These are phyloP conservation scores for Blastobotrys ciferrii DNA, from an alignment of 1,139 yeast genomes.

Conservation along the genomic window DNA sequence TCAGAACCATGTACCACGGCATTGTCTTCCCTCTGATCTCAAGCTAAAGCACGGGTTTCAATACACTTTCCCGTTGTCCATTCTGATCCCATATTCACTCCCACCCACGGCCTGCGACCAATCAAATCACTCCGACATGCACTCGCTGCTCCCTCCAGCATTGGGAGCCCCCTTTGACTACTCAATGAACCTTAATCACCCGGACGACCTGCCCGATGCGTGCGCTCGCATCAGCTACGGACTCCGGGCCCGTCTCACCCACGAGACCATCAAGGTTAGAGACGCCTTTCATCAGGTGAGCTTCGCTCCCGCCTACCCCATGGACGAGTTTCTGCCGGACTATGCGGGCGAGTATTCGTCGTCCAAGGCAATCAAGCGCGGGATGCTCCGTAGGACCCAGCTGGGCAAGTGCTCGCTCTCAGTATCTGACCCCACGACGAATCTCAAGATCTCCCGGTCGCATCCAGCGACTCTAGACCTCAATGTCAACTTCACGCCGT, in stretches of 20 bases:
- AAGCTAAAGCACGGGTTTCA: neutral
- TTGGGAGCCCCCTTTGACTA: neutral
- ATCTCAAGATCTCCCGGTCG: neutral
- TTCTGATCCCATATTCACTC: conserved; percentile 4
- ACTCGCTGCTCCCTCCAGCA: conserved; percentile 6
- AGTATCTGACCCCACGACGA: neutral
- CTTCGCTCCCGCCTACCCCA: conserved; percentile 5
- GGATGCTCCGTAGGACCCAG: neutral
- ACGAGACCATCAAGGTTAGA: neutral
- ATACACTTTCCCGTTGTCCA: conserved; percentile 5
- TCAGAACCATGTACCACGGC: conserved; percentile 2
- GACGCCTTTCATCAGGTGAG: neutral
- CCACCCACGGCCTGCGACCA: conserved; percentile 6
- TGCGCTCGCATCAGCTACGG: conserved; percentile 7
- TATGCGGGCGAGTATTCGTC: neutral
- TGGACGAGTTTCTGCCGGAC: conserved; percentile 2
- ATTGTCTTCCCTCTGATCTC: neutral
- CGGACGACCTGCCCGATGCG: conserved; percentile 5
- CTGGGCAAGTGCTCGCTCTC: neutral
- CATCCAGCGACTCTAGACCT: conserved; percentile 2
- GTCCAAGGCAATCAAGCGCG: neutral
- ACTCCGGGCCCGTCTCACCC: neutral
- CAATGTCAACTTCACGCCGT: neutral
- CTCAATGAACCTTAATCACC: neutral
- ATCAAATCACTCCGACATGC: conserved; percentile 1